phyloP scores from a whole-genome alignment of 345 rosid species.

The Salix dunnii region DNA sequence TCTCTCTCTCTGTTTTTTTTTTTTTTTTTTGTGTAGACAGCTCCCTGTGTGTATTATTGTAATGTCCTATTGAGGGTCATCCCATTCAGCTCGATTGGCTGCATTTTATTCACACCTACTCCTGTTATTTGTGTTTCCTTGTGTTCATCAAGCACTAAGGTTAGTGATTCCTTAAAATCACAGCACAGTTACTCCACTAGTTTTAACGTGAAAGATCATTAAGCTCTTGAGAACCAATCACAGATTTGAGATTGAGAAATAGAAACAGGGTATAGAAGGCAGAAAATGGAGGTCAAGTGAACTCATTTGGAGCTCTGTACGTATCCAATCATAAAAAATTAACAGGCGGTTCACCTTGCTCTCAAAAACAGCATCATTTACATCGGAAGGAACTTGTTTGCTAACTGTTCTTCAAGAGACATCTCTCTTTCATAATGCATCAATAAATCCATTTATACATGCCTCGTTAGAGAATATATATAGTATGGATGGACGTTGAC shows the following conservation, averaged over 20 bases:
- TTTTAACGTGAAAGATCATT: no score
- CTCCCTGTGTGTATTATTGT: constrained; percentile 39
- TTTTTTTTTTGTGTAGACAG: constrained; percentile 10
- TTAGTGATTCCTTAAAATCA: no score
- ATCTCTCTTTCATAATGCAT: background rate
- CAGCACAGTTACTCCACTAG: no score
- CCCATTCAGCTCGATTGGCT: constrained; percentile 6
- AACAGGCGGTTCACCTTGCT: background rate
- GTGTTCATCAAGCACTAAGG: background rate
- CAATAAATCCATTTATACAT: background rate
- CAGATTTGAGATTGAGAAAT: background rate
- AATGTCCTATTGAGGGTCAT: constrained; percentile 29
- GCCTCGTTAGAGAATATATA: background rate
- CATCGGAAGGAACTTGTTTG: background rate
- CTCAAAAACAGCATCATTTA: background rate
- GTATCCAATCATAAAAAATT: background rate
- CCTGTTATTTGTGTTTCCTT: background rate
- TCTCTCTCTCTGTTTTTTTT: background rate
- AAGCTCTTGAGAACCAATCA: background rate
- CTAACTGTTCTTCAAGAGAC: background rate
- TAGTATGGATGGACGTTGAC: background rate
- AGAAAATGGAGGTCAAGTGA: background rate
- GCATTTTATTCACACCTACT: constrained; percentile 10
- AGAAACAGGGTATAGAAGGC: background rate
- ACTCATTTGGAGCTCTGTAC: background rate